Conservation (phyloP, 2,329 filamentous ascomycete genomes). For the Cladosporium sphaerospermum region DNA sequence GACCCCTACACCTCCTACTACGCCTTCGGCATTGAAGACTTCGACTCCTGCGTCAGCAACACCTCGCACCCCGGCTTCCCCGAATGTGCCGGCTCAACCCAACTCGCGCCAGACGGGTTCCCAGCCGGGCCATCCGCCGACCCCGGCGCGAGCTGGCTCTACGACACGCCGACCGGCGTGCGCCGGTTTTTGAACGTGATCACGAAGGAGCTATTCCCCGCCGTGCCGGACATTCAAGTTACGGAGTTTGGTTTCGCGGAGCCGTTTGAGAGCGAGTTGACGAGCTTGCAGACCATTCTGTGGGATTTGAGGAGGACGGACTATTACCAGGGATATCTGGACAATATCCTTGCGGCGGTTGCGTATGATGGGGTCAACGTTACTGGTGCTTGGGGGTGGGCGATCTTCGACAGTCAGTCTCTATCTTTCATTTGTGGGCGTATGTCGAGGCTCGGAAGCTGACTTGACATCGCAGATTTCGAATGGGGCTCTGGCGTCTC, state of each 20-base stretch:
- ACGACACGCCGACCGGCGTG: slow-evolving; percentile 31
- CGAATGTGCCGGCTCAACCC: slow-evolving; percentile 32
- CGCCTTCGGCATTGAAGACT: slow-evolving; percentile 20
- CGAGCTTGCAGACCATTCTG: slow-evolving; percentile 23
- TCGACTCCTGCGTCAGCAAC: slow-evolving; percentile 37
- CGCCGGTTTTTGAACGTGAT: slow-evolving; percentile 32
- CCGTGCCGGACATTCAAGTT: slow-evolving; percentile 33
- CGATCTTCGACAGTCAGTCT: slow-evolving; percentile 29
- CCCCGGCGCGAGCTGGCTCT: slow-evolving; percentile 29
- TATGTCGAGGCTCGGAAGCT: not conserved
- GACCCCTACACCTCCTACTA: slow-evolving; percentile 31
- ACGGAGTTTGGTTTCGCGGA: slow-evolving; percentile 34
- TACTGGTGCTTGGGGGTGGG: slow-evolving; percentile 30
- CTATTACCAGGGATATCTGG: slow-evolving; percentile 31
- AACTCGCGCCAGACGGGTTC: slow-evolving; percentile 36
- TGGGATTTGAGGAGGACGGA: slow-evolving; percentile 24
- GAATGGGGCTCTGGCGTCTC: slow-evolving; percentile 29
- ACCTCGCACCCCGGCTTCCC: slow-evolving; percentile 36
- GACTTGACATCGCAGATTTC: slow-evolving; percentile 13
- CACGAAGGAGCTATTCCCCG: slow-evolving; percentile 36
- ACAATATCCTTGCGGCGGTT: slow-evolving; percentile 30
- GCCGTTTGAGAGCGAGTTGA: slow-evolving; percentile 27
- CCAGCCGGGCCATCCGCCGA: slow-evolving; percentile 38
- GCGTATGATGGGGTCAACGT: slow-evolving; percentile 31
- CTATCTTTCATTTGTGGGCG: too few relatives aligned